Conservation (phyloP, 257 asterid genomes). For the Nicotiana obtusifolia region DNA sequence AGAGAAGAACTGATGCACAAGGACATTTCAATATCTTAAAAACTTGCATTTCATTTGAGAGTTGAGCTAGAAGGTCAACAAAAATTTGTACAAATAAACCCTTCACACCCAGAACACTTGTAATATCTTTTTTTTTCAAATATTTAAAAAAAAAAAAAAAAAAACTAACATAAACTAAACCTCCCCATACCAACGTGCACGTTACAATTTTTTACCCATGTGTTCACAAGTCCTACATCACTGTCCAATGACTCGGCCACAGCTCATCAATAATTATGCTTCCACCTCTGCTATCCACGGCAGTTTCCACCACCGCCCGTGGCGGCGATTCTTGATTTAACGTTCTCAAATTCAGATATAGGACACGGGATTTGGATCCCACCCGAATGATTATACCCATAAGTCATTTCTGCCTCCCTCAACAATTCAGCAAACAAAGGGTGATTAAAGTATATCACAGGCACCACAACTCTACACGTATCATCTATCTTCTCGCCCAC, state of each 20-base stretch:
- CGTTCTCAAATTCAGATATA: constrained; percentile 44
- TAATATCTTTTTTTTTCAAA: not conserved
- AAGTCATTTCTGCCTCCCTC: constrained; percentile 46
- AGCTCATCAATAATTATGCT: not conserved
- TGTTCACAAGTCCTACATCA: not conserved
- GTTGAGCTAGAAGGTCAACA: not conserved
- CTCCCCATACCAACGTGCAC: not conserved
- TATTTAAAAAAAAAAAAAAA: too few relatives aligned
- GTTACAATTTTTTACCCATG: not conserved
- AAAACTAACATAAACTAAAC: not conserved
- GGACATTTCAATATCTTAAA: too few relatives aligned
- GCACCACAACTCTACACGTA: constrained; percentile 56
- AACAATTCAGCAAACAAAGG: constrained; percentile 54
- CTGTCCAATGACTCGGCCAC: too few relatives aligned
- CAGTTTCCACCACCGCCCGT: constrained; percentile 23
- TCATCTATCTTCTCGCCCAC: constrained; percentile 46
- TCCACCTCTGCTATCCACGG: constrained; percentile 23
- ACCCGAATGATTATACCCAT: constrained; percentile 53
- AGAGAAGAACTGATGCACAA: too few relatives aligned
- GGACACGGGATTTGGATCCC: constrained; percentile 74
- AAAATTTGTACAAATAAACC: not conserved
- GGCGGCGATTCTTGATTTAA: constrained; percentile 53
- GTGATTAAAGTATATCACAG: constrained; percentile 57
- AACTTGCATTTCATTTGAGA: too few relatives aligned
- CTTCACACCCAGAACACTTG: not conserved